Conservation (phyloP, 352 stramenopile genomes). For the Phytophthora citrophthora region DNA sequence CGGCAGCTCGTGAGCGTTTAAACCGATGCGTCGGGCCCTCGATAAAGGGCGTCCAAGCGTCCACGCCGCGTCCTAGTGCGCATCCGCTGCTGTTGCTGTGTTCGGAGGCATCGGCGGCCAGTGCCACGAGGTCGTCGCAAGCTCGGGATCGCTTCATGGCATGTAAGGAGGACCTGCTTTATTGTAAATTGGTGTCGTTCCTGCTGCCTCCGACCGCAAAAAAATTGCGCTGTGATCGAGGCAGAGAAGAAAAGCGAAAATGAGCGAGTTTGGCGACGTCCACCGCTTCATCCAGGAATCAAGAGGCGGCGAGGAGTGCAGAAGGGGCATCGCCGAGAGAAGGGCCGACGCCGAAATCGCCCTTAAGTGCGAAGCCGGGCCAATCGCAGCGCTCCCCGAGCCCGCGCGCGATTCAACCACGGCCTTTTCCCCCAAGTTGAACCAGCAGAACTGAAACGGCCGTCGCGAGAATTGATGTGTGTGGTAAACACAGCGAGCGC, state of each 20-base stretch:
- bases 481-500: constrained; percentile 1
- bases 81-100: constrained; percentile 5
- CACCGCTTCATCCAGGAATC: constrained; percentile 22
- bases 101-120: constrained; percentile 38
- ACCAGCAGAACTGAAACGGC: constrained; percentile 32
- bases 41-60: constrained; percentile 18
- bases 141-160: constrained; percentile 74
- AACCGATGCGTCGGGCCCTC: constrained; percentile 21
- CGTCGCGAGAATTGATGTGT: constrained; percentile 19
- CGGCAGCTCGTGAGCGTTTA: constrained; percentile 35
- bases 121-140: constrained; percentile 69
- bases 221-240: constrained; percentile 13
- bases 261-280: constrained; percentile 27
- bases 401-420: constrained; percentile 36
- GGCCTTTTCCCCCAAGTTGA: constrained; percentile 29
- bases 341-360: constrained; percentile 1
- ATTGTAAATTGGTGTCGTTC: background rate
- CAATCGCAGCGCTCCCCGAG: constrained; percentile 20
- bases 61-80: constrained; percentile 1
- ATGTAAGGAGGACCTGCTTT: constrained; percentile 7
- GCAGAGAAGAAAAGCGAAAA: constrained; percentile 36
- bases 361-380: background rate
- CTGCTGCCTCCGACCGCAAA: background rate
- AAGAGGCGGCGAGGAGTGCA: constrained; percentile 14
- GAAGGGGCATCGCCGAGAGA: constrained; percentile 10